Evolutionary conservation across 352 stramenopile species (phyloP).

Genomic region (Pythium dissotocum): DNA sequence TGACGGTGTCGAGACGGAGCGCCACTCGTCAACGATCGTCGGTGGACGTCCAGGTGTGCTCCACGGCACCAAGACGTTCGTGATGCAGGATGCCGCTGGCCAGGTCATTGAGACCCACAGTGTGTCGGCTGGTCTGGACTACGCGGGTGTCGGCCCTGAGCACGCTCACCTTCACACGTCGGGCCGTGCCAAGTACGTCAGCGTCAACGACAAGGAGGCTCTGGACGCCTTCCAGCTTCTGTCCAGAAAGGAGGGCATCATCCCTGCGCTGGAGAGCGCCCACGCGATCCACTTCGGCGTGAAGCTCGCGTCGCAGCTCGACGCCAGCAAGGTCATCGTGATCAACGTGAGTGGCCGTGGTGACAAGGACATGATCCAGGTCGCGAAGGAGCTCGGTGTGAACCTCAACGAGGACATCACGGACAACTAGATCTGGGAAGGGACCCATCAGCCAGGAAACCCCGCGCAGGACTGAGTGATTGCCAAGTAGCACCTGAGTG

Average conservation of each 20-base stretch:
- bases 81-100: slow-evolving; percentile 95
- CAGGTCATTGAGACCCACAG: slow-evolving; percentile 97
- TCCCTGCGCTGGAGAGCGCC: slow-evolving; percentile 95
- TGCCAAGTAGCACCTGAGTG: neutral
- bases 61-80: slow-evolving; percentile 97
- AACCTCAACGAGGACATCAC: slow-evolving; percentile 87
- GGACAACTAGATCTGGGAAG: slow-evolving; percentile 44
- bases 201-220: slow-evolving; percentile 96
- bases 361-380: slow-evolving; percentile 99
- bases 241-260: slow-evolving; percentile 97
- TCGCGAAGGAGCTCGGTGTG: slow-evolving; percentile 95
- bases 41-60: slow-evolving; percentile 95
- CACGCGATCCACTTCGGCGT: slow-evolving; percentile 96
- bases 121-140: slow-evolving; percentile 96
- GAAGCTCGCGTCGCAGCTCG: slow-evolving; percentile 90
- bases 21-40: slow-evolving; percentile 95
- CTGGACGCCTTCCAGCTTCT: slow-evolving; percentile 96
- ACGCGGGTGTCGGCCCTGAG: slow-evolving; percentile 97
- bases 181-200: slow-evolving; percentile 95
- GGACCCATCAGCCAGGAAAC: neutral
- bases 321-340: slow-evolving; percentile 91
- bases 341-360: slow-evolving; percentile 98
- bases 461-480: neutral
- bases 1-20: slow-evolving; percentile 84
- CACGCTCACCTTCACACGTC: slow-evolving; percentile 97